Base-by-base conservation (phyloP, 306 rosid genomes). In the barrel medic (Medicago truncatula) region DNA sequence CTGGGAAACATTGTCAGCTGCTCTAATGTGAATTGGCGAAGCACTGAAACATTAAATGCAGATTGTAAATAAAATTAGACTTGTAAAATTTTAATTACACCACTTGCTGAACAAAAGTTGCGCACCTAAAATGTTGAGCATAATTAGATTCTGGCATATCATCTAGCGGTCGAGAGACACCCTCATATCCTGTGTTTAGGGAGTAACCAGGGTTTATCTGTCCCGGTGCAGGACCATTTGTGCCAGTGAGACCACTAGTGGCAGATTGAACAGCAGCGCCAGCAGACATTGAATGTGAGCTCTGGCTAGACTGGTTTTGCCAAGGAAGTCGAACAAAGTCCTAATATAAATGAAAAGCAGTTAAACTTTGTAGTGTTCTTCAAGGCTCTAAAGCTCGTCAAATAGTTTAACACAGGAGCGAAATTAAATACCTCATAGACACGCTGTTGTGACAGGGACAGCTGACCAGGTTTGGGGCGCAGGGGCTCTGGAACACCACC, bases 281-380 rank as follows among this genome's bases (percentile, higher is more conserved):
- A 62, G 87, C 82, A 79, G 97, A 86, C 82, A 85, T 72, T 56
- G 89, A 82, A 74, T 86, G 89, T 18, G 97, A 83, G 80, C 81
- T 85, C 83, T 88, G 99, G 76, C 83, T 82, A 41, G 96, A 86
- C 77, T 89, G 98, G 76, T 84, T 96, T 90, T 96, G 97, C 98
- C 96, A 92, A 2, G 99, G 97, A 85, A 96, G 98, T 71, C 97
- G 92, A 76, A 96, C 94, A 82, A 96, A 96, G 85, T 96, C 99
- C 99, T 92, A 57, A 31, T 66, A 71, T 15, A 63, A 67, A 82
- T 61, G 76, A 12, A 54, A 58, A 84, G 74, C 61, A 75, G 58
- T 44, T 47, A 46, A 41, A 70, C 71, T 38, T 17, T 49, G 36
- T 44, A 40, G 23, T 46, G 53, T 73, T 82, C 60, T 28, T 79